Evolutionary conservation across 2,329 filamentous ascomycete genomes (phyloP).

Genomic region (Westerdykella sp.): DNA sequence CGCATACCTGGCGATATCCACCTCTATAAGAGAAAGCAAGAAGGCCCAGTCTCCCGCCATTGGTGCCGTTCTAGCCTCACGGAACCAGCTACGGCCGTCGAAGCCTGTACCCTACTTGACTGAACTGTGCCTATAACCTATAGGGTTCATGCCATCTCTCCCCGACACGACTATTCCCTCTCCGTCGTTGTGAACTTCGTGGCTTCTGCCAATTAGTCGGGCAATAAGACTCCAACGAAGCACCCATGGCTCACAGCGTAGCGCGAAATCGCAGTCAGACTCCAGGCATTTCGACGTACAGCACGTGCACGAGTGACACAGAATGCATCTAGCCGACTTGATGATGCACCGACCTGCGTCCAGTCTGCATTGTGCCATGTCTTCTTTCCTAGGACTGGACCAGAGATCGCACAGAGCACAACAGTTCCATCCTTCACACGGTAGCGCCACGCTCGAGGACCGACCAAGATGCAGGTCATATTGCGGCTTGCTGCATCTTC

Average conservation of each 20-base stretch:
- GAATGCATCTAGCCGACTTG: background rate
- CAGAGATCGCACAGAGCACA: background rate
- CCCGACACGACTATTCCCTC: too few relatives aligned
- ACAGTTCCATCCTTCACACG: too few relatives aligned
- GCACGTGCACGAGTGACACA: background rate
- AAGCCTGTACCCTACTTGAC: too few relatives aligned
- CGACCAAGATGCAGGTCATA: too few relatives aligned
- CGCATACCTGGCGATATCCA: background rate
- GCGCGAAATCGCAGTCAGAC: conserved; percentile 45
- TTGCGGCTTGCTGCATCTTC: too few relatives aligned
- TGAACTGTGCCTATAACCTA: too few relatives aligned
- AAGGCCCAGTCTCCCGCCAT: background rate
- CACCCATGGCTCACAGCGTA: conserved; percentile 28
- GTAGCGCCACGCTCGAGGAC: too few relatives aligned
- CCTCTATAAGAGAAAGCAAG: background rate
- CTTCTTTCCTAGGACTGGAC: background rate
- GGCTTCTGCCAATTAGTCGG: too few relatives aligned
- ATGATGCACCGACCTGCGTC: background rate
- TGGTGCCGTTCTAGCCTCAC: background rate
- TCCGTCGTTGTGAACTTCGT: too few relatives aligned
- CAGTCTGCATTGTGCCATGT: background rate
- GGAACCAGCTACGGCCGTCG: background rate
- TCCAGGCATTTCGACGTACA: background rate
- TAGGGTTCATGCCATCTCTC: too few relatives aligned
- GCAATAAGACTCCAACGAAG: too few relatives aligned